Conservation (phyloP, 169 alveolate genomes). For the Plasmodium vivax region DNA sequence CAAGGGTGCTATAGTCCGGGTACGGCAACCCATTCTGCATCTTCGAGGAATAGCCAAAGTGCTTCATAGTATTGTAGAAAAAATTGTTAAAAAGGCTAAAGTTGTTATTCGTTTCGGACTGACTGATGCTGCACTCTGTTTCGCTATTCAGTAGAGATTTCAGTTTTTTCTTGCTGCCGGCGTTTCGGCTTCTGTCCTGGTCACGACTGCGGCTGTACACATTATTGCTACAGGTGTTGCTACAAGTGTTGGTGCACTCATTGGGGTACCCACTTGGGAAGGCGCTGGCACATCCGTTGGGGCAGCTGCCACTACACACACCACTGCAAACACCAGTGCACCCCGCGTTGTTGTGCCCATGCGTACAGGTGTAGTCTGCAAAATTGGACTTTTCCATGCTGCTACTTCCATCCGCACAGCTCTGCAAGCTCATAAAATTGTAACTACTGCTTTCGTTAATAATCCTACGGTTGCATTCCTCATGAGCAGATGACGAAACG, state of each 20-base stretch:
- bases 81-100: conserved; percentile 68
- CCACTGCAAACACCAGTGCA: neutral
- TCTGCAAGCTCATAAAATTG: conserved; percentile 12
- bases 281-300: too few relatives aligned
- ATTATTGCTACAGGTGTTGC: neutral
- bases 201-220: neutral
- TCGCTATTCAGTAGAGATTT: conserved; percentile 55
- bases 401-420: conserved; percentile 15
- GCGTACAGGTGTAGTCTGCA: neutral
- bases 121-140: conserved; percentile 74
- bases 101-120: conserved; percentile 75
- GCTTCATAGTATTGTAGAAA: conserved; percentile 31
- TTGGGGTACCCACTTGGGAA: neutral
- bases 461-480: conserved; percentile 11
- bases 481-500: neutral
- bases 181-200: neutral
- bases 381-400: conserved; percentile 5
- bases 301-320: too few relatives aligned
- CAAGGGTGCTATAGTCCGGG: conserved; percentile 9
- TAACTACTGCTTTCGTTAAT: conserved; percentile 16
- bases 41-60: conserved; percentile 59
- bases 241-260: neutral
- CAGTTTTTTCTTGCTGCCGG: conserved; percentile 11
- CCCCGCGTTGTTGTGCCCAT: neutral
- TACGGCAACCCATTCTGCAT: neutral